These are phyloP conservation scores for Asterionellopsis glacialis DNA, from an alignment of 108 stramenopile species.

Conservation along the genomic window DNA sequence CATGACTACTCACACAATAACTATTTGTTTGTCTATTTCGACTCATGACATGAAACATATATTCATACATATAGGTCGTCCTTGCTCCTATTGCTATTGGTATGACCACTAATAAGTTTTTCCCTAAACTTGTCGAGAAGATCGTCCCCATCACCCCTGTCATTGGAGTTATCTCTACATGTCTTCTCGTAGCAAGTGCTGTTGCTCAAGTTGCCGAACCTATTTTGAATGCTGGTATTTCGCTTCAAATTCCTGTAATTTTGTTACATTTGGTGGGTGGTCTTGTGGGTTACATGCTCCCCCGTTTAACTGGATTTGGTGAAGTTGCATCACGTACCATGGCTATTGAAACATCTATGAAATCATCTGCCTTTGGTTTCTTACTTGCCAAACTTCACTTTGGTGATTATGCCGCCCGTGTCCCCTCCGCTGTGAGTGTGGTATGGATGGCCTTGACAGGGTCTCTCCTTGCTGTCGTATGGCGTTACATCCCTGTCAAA, in stretches of 20 bases:
- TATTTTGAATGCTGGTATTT: constrained; percentile 77
- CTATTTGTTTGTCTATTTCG: background rate
- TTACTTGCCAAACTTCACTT: constrained; percentile 97
- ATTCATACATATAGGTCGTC: constrained; percentile 64
- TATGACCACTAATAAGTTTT: constrained; percentile 92
- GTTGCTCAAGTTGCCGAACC: constrained; percentile 91
- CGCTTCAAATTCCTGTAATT: constrained; percentile 86
- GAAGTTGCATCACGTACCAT: constrained; percentile 93
- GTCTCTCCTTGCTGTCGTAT: constrained; percentile 87
- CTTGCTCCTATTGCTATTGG: constrained; percentile 94
- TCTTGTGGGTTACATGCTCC: constrained; percentile 84
- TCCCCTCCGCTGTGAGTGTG: constrained; percentile 94
- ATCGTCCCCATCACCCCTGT: constrained; percentile 93
- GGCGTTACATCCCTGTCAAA: constrained; percentile 93
- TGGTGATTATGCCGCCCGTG: constrained; percentile 88
- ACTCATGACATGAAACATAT: background rate
- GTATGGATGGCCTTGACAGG: constrained; percentile 99
- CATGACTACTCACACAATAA: too few species aligned
- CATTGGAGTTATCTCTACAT: constrained; percentile 92
- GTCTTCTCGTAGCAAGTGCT: constrained; percentile 93
- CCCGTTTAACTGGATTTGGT: constrained; percentile 79
- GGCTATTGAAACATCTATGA: constrained; percentile 98
- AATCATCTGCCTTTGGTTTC: constrained; percentile 96
- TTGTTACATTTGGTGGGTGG: constrained; percentile 94
- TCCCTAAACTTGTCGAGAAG: constrained; percentile 84